Evolutionary conservation across 331 rosid species (phyloP).

Genomic region (Malus hybrid): DNA sequence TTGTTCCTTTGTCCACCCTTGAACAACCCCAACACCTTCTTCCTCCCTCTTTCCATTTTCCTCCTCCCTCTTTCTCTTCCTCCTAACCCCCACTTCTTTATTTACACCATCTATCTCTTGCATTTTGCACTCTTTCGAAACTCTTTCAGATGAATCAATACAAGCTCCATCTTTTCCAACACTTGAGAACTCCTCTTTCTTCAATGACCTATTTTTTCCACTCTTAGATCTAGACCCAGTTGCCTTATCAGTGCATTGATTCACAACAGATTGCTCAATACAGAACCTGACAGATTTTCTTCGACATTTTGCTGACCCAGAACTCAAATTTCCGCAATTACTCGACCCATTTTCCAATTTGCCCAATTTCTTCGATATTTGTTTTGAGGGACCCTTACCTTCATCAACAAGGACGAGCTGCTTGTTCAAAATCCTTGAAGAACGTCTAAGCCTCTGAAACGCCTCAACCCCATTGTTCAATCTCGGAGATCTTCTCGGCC

Average conservation of each 20-base stretch:
- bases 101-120: not conserved
- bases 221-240: not conserved
- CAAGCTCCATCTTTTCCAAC: slow-evolving; percentile 5
- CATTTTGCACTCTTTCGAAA: not conserved
- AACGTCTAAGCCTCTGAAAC: slow-evolving; percentile 28
- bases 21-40: slow-evolving; percentile 3
- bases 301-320: slow-evolving; percentile 2
- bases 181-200: not conserved
- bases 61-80: slow-evolving; percentile 50
- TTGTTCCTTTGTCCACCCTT: slow-evolving; percentile 80
- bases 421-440: slow-evolving; percentile 30
- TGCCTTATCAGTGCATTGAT: not conserved
- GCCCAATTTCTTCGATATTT: not conserved
- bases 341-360: not conserved
- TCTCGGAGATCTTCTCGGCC: slow-evolving; percentile 23
- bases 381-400: not conserved
- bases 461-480: slow-evolving; percentile 12
- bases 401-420: not conserved
- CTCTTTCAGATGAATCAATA: not conserved
- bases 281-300: slow-evolving; percentile 13
- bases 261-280: not conserved
- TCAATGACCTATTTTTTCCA: not conserved
- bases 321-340: slow-evolving; percentile 2
- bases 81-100: slow-evolving; percentile 6
- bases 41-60: slow-evolving; percentile 37